Percentiles rank a stretch among this genome's conserved stretches.
These are phyloP conservation scores for Leishmania tropica DNA, from an alignment of 208 protist species.

Conservation along the genomic window DNA sequence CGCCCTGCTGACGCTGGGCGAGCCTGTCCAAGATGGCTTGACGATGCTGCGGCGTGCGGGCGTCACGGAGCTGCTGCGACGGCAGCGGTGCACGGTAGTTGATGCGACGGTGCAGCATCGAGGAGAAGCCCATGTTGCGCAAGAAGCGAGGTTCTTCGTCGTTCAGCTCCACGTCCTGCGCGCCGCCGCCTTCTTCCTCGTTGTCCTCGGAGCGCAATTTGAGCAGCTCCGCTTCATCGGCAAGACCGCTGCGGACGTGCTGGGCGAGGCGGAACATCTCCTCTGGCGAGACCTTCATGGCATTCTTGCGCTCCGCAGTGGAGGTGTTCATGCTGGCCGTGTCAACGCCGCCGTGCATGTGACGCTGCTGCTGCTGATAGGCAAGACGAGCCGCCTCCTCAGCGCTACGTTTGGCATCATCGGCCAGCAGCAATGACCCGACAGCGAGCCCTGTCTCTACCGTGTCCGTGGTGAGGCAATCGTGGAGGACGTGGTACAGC, in stretches of 20 bases:
- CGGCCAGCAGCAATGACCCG: constrained; percentile 69
- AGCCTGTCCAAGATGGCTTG: constrained; percentile 76
- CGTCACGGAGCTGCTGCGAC: constrained; percentile 78
- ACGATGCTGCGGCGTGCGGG: constrained; percentile 79
- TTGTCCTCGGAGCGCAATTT: constrained; percentile 69
- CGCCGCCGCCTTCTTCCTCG: constrained; percentile 42
- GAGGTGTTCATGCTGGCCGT: constrained; percentile 44
- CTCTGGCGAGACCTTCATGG: constrained; percentile 85
- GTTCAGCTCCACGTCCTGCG: constrained; percentile 81
- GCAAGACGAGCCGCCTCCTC: constrained; percentile 52
- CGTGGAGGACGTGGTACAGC: constrained; percentile 63
- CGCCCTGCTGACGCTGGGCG: constrained; percentile 53
- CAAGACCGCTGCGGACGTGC: constrained; percentile 79
- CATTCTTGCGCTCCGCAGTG: constrained; percentile 49
- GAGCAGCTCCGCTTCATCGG: constrained; percentile 82
- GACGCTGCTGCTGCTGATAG: constrained; percentile 43
- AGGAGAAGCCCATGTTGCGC: constrained; percentile 57
- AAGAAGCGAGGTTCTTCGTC: constrained; percentile 85
- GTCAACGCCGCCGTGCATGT: constrained; percentile 26
- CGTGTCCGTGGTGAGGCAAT: constrained; percentile 35
- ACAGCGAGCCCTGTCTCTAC: constrained; percentile 54
- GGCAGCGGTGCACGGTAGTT: constrained; percentile 85
- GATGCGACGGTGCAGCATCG: constrained; percentile 54
- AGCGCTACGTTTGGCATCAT: constrained; percentile 43
- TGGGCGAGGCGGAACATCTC: constrained; percentile 90